A percentile compares a stretch with the other conserved stretches of the same genome.
Evolutionary conservation across 495 filamentous ascomycete genomes (phyloP).

Genomic region (Penicillium dipodomyicola): DNA sequence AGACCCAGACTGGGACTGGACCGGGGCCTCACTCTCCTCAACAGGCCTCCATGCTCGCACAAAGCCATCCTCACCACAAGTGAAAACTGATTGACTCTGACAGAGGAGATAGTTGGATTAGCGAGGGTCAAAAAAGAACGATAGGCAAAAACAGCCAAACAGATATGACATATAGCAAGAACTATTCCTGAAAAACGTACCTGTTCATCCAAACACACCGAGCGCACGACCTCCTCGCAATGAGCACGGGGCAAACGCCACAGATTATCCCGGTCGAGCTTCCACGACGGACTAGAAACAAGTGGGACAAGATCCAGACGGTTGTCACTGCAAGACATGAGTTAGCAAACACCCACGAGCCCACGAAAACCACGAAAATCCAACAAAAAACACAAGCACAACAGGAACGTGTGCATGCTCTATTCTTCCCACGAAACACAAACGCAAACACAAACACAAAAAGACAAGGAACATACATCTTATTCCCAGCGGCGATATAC

Average conservation of each 20-base stretch:
- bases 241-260: conserved; percentile 74
- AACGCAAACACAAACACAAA: conserved; percentile 4
- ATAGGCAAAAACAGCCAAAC: background rate
- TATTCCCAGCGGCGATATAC: conserved; percentile 46
- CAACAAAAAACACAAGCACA: background rate
- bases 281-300: conserved; percentile 56
- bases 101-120: background rate
- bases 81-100: conserved; percentile 69
- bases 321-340: conserved; percentile 49
- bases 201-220: conserved; percentile 68
- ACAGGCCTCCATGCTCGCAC: conserved; percentile 49
- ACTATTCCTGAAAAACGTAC: conserved; percentile 37
- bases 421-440: background rate
- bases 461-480: conserved; percentile 31
- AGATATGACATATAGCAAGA: background rate
- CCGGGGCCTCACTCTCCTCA: conserved; percentile 19
- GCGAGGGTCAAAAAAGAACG: background rate
- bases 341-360: conserved; percentile 9
- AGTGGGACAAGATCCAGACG: conserved; percentile 68
- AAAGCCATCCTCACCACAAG: conserved; percentile 74
- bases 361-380: no score
- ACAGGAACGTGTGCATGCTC: background rate
- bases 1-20: conserved; percentile 23
- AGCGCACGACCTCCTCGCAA: conserved; percentile 78
- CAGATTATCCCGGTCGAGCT: conserved; percentile 55